A percentile compares a stretch with the other conserved stretches of the same genome.
Conservation (phyloP, 148 eudicot species). For the Selenicereus undatus region DNA sequence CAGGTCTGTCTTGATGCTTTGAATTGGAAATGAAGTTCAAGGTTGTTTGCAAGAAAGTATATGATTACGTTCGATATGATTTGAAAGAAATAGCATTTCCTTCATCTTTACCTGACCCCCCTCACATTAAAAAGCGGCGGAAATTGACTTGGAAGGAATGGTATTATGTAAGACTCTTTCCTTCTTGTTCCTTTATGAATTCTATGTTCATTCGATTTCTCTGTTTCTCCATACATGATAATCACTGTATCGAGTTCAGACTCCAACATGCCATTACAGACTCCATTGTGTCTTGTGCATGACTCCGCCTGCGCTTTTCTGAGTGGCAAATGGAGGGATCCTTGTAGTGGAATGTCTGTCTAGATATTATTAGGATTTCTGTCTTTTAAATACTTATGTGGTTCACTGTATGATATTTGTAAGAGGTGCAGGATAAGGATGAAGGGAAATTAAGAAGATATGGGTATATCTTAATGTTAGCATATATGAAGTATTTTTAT, state of each 20-base stretch:
- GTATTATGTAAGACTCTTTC: constrained; percentile 49
- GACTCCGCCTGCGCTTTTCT: not conserved
- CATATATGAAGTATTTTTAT: too few relatives aligned
- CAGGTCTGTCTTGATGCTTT: constrained; percentile 21
- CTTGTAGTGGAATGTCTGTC: not conserved
- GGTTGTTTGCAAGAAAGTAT: constrained; percentile 55
- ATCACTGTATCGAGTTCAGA: not conserved
- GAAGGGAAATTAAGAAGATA: too few relatives aligned
- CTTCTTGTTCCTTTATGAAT: not conserved
- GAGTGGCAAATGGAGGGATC: not conserved
- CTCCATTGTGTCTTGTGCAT: not conserved
- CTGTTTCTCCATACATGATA: not conserved
- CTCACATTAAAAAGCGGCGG: constrained; percentile 63
- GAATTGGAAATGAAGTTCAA: constrained; percentile 51
- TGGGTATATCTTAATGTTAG: too few relatives aligned
- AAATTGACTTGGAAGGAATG: constrained; percentile 71
- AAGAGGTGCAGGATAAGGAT: too few relatives aligned
- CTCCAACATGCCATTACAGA: not conserved
- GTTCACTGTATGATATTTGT: not conserved
- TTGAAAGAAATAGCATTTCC: constrained; percentile 94
- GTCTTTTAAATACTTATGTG: not conserved
- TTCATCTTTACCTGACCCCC: constrained; percentile 87
- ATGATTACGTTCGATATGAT: constrained; percentile 79
- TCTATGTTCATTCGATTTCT: not conserved
- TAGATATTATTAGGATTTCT: not conserved